These are phyloP conservation scores for Trichomonas vaginalis DNA, from an alignment of 208 protist genomes.

Conservation along the genomic window DNA sequence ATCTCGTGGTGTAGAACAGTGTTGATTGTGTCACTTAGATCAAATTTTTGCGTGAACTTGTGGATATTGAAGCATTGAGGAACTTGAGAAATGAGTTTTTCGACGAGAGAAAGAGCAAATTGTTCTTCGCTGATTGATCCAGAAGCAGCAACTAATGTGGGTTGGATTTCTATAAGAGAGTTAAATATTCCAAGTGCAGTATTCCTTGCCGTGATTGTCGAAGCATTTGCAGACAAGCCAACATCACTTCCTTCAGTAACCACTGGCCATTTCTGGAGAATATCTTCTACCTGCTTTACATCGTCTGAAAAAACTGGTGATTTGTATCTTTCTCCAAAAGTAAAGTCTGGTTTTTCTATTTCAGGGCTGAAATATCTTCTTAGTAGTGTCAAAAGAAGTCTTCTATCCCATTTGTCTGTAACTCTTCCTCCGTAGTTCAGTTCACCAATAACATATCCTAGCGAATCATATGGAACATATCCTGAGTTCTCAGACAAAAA, in stretches of 20 bases:
- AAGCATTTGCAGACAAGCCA: not conserved
- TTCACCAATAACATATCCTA: constrained; percentile 94
- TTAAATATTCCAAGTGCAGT: not conserved
- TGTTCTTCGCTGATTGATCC: not conserved
- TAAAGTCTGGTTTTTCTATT: not conserved
- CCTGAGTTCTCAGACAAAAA: constrained; percentile 56
- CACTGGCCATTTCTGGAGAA: not conserved
- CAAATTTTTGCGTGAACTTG: not conserved
- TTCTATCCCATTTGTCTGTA: constrained; percentile 88
- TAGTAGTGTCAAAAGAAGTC: constrained; percentile 81
- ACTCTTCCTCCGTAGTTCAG: constrained; percentile 98
- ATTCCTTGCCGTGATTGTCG: not conserved
- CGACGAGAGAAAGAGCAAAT: not conserved
- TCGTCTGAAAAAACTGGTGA: not conserved
- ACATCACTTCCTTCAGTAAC: not conserved
- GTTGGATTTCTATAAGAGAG: not conserved
- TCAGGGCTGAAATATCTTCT: not conserved
- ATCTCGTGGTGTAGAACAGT: constrained; percentile 75
- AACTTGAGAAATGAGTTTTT: not conserved
- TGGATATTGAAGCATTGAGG: not conserved
- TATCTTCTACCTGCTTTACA: not conserved
- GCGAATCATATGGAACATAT: constrained; percentile 78
- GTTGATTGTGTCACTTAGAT: constrained; percentile 42
- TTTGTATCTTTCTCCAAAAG: not conserved
- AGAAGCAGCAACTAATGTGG: not conserved